phyloP scores from a whole-genome alignment of 176 grass and related monocot genomes.

The Hordeum vulgare region DNA sequence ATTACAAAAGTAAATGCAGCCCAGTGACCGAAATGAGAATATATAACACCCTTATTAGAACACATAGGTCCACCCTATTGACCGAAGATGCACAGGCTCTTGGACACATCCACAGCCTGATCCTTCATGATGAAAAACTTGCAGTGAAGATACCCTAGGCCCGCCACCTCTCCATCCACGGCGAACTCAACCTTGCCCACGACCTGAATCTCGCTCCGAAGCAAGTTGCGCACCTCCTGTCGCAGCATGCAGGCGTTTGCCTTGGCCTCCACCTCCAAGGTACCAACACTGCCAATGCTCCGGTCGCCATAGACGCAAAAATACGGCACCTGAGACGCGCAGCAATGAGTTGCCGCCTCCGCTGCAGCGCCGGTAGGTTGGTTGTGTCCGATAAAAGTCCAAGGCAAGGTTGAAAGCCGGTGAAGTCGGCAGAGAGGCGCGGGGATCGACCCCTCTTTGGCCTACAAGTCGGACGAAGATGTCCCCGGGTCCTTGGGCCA shows the following conservation, averaged over 20 bases:
- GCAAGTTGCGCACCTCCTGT: not conserved
- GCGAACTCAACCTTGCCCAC: too few relatives aligned
- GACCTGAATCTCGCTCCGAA: not conserved
- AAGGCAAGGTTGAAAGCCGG: not conserved
- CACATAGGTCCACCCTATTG: too few relatives aligned
- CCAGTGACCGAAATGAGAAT: too few relatives aligned
- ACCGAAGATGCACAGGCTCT: too few relatives aligned
- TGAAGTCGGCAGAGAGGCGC: not conserved
- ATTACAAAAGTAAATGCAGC: too few relatives aligned
- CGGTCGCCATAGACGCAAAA: too few relatives aligned
- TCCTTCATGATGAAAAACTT: not conserved
- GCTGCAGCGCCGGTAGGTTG: not conserved
- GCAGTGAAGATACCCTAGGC: not conserved
- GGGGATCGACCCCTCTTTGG: not conserved
- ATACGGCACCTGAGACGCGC: too few relatives aligned
- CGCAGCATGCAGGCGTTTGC: not conserved
- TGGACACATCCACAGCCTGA: not conserved
- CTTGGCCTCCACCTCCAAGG: too few relatives aligned
- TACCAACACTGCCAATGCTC: too few relatives aligned
- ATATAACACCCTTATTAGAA: too few relatives aligned
- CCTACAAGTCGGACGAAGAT: not conserved
- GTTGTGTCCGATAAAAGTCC: not conserved
- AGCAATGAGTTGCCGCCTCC: not conserved
- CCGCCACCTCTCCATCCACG: too few relatives aligned
- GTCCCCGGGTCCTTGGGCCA: not conserved